phyloP scores from a whole-genome alignment of 352 stramenopile species.

The Globisporangium acanthophoron region DNA sequence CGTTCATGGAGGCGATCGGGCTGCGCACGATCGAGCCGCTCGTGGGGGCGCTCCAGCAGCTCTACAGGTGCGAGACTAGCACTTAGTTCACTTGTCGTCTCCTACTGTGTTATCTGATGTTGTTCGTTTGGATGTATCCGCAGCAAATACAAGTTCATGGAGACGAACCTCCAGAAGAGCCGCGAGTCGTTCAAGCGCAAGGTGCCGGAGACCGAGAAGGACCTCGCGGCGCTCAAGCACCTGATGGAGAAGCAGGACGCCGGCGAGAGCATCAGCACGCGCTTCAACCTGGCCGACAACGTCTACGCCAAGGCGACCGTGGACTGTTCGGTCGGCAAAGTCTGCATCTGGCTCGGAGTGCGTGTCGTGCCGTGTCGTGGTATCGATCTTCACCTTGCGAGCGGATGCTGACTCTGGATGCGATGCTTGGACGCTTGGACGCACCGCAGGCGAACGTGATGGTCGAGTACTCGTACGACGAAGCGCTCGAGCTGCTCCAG shows the following conservation, averaged over 20 bases:
- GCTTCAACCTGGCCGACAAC: slow-evolving; percentile 94
- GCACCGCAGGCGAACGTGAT: slow-evolving; percentile 89
- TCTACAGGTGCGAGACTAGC: slow-evolving; percentile 44
- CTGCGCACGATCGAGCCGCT: slow-evolving; percentile 67
- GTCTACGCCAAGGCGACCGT: slow-evolving; percentile 94
- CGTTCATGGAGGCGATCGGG: slow-evolving; percentile 55
- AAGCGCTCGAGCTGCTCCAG: slow-evolving; percentile 88
- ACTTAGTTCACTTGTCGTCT: not conserved
- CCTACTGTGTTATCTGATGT: not conserved
- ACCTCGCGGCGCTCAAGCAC: slow-evolving; percentile 47
- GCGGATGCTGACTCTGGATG: not conserved
- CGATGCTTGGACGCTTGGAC: too few relatives aligned
- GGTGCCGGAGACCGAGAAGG: slow-evolving; percentile 90
- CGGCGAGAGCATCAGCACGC: slow-evolving; percentile 75
- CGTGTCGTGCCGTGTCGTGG: slow-evolving; percentile 6
- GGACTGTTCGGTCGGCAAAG: slow-evolving; percentile 84
- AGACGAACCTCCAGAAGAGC: slow-evolving; percentile 82
- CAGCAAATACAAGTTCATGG: slow-evolving; percentile 91
- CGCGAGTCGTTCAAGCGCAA: slow-evolving; percentile 86
- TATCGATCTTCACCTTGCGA: too few relatives aligned
- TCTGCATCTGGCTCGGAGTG: slow-evolving; percentile 96
- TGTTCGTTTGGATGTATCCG: not conserved
- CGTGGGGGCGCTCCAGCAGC: slow-evolving; percentile 74
- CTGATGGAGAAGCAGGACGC: slow-evolving; percentile 61
- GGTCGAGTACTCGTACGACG: slow-evolving; percentile 97